Evolutionary conservation across 23 red algal species (phyloP).

Genomic region (Pyropia yezoensis): DNA sequence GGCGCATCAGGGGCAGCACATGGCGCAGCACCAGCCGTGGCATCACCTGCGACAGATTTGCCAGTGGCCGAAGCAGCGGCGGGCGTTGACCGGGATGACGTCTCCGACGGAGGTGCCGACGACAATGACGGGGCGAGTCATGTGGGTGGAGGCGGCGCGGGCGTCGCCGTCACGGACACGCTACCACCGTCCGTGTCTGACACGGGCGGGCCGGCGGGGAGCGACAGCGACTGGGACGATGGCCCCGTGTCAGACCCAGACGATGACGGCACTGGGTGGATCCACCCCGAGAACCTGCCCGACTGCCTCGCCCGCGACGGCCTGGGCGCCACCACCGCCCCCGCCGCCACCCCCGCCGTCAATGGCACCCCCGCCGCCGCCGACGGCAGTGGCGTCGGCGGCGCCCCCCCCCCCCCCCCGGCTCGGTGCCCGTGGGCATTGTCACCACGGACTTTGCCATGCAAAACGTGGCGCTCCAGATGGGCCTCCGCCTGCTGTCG

Average conservation of each 20-base stretch:
- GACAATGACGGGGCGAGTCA: no score
- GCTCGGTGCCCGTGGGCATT: background rate
- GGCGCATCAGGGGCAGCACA: background rate
- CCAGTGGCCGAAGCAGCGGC: background rate
- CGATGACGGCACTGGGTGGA: conserved; percentile 66
- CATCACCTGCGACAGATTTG: background rate
- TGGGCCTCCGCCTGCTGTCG: conserved; percentile 68
- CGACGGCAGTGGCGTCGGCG: no score
- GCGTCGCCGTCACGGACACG: no score
- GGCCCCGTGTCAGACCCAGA: conserved; percentile 6
- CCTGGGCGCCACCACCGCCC: no score
- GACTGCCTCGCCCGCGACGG: conserved; percentile 36
- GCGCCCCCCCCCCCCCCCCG: no score
- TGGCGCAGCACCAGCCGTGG: background rate
- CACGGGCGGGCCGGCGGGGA: no score
- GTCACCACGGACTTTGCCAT: conserved; percentile 92
- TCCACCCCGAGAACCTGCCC: conserved; percentile 61
- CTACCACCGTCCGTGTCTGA: no score
- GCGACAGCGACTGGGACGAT: no score
- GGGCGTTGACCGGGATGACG: background rate
- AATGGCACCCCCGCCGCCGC: no score
- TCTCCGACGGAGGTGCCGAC: background rate
- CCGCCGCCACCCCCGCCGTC: no score
- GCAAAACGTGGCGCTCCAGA: conserved; percentile 89
- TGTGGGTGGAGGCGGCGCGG: no score